These are phyloP conservation scores for Penicillium hesseltinei DNA, from an alignment of 2,329 filamentous ascomycete species.

Conservation along the genomic window DNA sequence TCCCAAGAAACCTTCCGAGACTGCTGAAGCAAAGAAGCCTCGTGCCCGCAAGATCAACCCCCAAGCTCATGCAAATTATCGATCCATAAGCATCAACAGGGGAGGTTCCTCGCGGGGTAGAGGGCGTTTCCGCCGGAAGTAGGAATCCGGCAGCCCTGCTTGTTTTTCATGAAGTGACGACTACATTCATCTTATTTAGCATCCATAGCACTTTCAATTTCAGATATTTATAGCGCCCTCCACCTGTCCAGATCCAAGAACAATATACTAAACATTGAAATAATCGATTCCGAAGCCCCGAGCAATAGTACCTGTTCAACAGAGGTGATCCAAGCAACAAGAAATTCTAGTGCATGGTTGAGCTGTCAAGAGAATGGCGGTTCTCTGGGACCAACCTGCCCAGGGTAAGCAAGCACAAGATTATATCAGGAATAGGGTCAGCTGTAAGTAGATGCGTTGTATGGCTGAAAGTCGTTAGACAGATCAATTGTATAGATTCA, in stretches of 20 bases:
- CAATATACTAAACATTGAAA: too few species aligned
- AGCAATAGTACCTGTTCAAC: not conserved
- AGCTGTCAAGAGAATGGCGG: not conserved
- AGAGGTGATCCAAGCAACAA: not conserved
- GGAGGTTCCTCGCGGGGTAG: constrained; percentile 35
- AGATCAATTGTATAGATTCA: too few species aligned
- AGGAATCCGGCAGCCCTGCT: constrained; percentile 1
- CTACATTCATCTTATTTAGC: constrained; percentile 17
- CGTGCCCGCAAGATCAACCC: constrained; percentile 42
- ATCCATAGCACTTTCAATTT: constrained; percentile 3
- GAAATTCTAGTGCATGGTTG: not conserved
- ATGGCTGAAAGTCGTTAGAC: too few species aligned
- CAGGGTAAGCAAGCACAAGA: too few species aligned
- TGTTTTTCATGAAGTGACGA: constrained; percentile 19
- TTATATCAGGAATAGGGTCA: too few species aligned
- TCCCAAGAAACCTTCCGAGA: constrained; percentile 13
- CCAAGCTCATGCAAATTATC: constrained; percentile 50
- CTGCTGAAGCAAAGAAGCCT: constrained; percentile 24
- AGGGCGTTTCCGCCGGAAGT: constrained; percentile 41
- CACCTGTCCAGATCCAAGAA: not conserved
- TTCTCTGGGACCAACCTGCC: not conserved
- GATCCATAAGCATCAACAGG: constrained; percentile 48
- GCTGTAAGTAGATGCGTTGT: too few species aligned
- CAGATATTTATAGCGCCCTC: not conserved
- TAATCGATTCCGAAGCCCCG: not conserved